These are phyloP conservation scores for Moesziomyces globuligerus DNA, from an alignment of 1,284 basidiomycete genomes.

Conservation along the genomic window DNA sequence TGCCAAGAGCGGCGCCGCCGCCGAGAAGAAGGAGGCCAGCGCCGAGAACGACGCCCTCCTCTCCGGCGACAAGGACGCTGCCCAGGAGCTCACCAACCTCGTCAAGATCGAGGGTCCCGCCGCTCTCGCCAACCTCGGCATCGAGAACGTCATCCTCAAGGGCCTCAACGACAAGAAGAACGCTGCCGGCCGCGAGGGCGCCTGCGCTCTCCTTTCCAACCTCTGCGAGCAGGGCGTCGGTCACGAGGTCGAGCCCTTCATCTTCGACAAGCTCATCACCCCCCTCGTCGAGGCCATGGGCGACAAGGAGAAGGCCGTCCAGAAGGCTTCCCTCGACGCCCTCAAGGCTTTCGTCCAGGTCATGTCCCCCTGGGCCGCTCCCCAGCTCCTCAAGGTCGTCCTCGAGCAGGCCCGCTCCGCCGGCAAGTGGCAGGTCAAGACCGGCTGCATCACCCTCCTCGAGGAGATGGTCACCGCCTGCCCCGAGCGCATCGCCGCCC, in stretches of 20 bases:
- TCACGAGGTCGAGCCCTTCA: conserved; percentile 87
- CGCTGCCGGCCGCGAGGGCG: conserved; percentile 82
- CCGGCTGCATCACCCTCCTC: conserved; percentile 83
- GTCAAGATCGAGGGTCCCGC: conserved; percentile 78
- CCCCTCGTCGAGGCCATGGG: conserved; percentile 89
- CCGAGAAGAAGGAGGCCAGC: conserved; percentile 67
- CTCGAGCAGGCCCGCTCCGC: conserved; percentile 94
- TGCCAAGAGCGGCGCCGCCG: conserved; percentile 61
- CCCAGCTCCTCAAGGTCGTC: conserved; percentile 85
- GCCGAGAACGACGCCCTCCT: conserved; percentile 68
- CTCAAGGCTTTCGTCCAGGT: conserved; percentile 80
- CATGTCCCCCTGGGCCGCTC: conserved; percentile 90
- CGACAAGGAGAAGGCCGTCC: conserved; percentile 88
- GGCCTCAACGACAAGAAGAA: conserved; percentile 74
- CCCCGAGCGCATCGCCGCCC: conserved; percentile 84
- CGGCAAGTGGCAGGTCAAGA: conserved; percentile 99
- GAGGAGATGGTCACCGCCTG: conserved; percentile 89
- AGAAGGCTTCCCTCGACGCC: conserved; percentile 85
- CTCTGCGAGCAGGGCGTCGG: conserved; percentile 80
- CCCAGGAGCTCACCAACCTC: conserved; percentile 69
- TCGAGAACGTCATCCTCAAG: conserved; percentile 83
- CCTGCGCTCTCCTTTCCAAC: conserved; percentile 72
- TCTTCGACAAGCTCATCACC: conserved; percentile 85
- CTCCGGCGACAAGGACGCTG: conserved; percentile 68
- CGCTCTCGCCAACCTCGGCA: conserved; percentile 80